Conservation (phyloP, 768 basidiomycete genomes). For the Tulasnella sp. region DNA sequence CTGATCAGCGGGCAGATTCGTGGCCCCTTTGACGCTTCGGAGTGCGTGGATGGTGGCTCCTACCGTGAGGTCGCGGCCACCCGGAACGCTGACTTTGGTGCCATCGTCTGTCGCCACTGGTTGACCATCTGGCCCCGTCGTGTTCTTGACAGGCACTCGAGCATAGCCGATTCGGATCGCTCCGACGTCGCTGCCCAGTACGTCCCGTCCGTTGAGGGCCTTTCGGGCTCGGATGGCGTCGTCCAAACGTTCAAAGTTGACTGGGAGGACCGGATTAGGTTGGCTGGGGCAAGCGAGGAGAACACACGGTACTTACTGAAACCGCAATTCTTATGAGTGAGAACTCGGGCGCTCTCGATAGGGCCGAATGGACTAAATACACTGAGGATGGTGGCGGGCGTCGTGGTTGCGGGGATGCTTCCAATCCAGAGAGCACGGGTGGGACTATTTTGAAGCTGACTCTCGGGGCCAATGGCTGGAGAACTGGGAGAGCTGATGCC, state of each 20-base stretch:
- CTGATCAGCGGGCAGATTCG: conserved; percentile 88
- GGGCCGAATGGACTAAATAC: conserved; percentile 98
- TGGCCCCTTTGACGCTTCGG: conserved; percentile 87
- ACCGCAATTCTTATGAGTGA: conserved; percentile 97
- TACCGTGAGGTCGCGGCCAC: conserved; percentile 81
- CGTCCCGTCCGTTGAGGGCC: conserved; percentile 92
- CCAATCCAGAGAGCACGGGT: conserved; percentile 98
- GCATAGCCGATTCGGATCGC: conserved; percentile 97
- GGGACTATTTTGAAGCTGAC: conserved; percentile 86
- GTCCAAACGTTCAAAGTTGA: conserved; percentile 97
- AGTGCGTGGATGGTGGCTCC: conserved; percentile 88
- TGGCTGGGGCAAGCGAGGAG: conserved; percentile 22
- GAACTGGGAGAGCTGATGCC: conserved; percentile 42
- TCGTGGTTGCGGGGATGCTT: conserved; percentile 93
- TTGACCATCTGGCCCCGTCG: conserved; percentile 60
- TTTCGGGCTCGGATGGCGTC: conserved; percentile 96
- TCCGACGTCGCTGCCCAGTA: conserved; percentile 94
- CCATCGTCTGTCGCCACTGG: conserved; percentile 45
- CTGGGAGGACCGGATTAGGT: conserved; percentile 45
- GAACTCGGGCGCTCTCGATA: conserved; percentile 93
- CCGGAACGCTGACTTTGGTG: conserved; percentile 69
- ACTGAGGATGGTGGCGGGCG: conserved; percentile 90
- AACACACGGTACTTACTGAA: conserved; percentile 60
- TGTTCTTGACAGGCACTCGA: conserved; percentile 90
- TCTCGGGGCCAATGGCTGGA: conserved; percentile 49